phyloP scores from a whole-genome alignment of 2,329 filamentous ascomycete species.

The Pseudopyricularia cyperi region DNA sequence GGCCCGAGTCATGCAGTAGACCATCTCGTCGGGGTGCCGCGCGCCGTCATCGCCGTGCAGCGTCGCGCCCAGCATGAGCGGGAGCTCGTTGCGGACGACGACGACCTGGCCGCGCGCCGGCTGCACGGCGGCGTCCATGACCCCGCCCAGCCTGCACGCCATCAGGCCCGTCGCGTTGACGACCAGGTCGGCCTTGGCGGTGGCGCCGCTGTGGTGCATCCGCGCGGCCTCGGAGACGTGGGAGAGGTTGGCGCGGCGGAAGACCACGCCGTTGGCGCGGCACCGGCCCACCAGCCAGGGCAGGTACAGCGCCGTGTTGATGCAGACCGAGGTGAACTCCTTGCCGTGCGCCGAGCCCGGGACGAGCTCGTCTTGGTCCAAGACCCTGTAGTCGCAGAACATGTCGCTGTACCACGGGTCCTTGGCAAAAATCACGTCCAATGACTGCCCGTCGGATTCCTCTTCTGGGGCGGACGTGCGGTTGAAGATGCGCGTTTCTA shows the following conservation, averaged over 20 bases:
- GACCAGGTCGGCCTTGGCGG: conserved; percentile 51
- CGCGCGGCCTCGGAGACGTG: conserved; percentile 60
- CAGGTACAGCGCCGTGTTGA: conserved; percentile 81
- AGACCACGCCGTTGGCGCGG: conserved; percentile 54
- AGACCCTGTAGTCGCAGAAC: conserved; percentile 56
- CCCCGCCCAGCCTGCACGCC: conserved; percentile 65
- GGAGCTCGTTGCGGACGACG: conserved; percentile 65
- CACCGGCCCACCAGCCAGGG: conserved; percentile 77
- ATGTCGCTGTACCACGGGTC: conserved; percentile 64
- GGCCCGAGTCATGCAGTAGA: conserved; percentile 75
- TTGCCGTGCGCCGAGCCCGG: conserved; percentile 57
- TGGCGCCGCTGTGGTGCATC: conserved; percentile 42
- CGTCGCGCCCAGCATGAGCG: conserved; percentile 62
- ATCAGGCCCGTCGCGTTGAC: conserved; percentile 79
- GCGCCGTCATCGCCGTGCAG: conserved; percentile 17
- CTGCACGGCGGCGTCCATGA: conserved; percentile 58
- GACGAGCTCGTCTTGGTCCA: conserved; percentile 46
- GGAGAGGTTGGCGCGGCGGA: conserved; percentile 49
- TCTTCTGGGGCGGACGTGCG: conserved; percentile 33
- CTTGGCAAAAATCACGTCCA: conserved; percentile 48
- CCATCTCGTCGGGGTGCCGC: conserved; percentile 44
- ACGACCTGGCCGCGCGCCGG: conserved; percentile 77
- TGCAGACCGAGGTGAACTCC: conserved; percentile 73
- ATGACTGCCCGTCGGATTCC: conserved; percentile 30
- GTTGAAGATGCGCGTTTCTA: conserved; percentile 35